Base-by-base conservation (phyloP, 2,329 filamentous ascomycete genomes). In the Botrytis elliptica region DNA sequence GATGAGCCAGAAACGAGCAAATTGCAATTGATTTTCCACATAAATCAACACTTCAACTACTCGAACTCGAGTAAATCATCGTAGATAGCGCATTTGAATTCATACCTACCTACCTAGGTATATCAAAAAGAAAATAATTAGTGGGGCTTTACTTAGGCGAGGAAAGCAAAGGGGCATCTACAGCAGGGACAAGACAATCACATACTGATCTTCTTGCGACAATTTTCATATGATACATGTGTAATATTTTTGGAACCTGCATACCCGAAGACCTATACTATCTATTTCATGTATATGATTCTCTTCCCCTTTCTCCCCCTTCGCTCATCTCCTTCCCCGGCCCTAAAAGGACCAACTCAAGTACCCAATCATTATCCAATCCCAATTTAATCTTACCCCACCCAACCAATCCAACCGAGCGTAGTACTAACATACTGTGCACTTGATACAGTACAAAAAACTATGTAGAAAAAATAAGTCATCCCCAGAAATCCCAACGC, bases 361-460 rank as follows among this genome's bases (percentile, higher is more conserved):
- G 16, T 18, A 42, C 65, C 8, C 8, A 40, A n/a, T 55, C 65
- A 55, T 68, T 68, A 68, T 68, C 46, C 65, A 68, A 68, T 29
- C 46, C 65, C 33, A 57, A 70, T 60, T 33, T 60, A 42, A 36
- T 29, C 38, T n/a, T 44, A 36, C 40, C 40, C 36, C n/a, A 55
- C 44, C 44, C 25, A 70, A 14, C 16, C 33, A 38, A 25, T 62
- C 68, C 29, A 36, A 38, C 59, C 20, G 12, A 62, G 7, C 36
- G 10, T 12, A 25, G 40, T 52, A 64, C 10, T 29, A 3, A n/a
- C 49, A 22, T 64, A 40, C 57, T 60, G 20, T 52, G 63, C 57
- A 71, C 69, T 71, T 38, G 57, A 36, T 71, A 71, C 42, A 64
- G 69, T 49, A 71, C 57, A 64, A 64, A 64, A 62, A 64, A 14